Evolutionary conservation across 2,329 filamentous ascomycete genomes (phyloP).

Genomic region (Lachnellula suecica): DNA sequence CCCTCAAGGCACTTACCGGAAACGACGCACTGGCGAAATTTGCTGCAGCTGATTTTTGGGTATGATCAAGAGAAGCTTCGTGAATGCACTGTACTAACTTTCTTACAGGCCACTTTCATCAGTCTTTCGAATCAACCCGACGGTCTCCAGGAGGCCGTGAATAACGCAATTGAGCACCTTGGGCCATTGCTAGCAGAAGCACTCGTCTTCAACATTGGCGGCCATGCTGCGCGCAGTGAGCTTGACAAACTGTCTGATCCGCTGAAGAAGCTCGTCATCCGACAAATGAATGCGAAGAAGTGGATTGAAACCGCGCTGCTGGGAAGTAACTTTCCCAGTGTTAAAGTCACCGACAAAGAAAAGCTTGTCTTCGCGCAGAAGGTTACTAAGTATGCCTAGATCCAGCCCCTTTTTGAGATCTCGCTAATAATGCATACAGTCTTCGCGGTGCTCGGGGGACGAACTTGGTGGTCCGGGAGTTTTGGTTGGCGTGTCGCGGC

Average conservation of each 20-base stretch:
- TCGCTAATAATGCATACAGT: constrained; percentile 35
- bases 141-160: constrained; percentile 40
- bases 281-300: constrained; percentile 52
- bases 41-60: constrained; percentile 75
- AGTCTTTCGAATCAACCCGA: constrained; percentile 38
- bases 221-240: constrained; percentile 68
- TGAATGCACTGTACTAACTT: neutral
- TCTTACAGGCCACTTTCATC: constrained; percentile 50
- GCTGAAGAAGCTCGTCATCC: constrained; percentile 64
- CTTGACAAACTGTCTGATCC: constrained; percentile 70
- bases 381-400: constrained; percentile 54
- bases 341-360: constrained; percentile 57
- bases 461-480: constrained; percentile 67
- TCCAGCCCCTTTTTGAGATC: neutral
- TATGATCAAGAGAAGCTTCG: constrained; percentile 32
- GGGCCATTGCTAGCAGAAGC: constrained; percentile 60
- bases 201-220: constrained; percentile 65
- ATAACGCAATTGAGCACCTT: constrained; percentile 54
- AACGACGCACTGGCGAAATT: constrained; percentile 75
- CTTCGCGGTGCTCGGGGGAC: constrained; percentile 64
- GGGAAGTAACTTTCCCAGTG: constrained; percentile 49
- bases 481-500: constrained; percentile 67
- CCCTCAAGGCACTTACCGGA: constrained; percentile 67
- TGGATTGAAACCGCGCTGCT: constrained; percentile 64
- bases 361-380: constrained; percentile 66